Conservation (phyloP, 345 rosid genomes). For the Reutealis trisperma region DNA sequence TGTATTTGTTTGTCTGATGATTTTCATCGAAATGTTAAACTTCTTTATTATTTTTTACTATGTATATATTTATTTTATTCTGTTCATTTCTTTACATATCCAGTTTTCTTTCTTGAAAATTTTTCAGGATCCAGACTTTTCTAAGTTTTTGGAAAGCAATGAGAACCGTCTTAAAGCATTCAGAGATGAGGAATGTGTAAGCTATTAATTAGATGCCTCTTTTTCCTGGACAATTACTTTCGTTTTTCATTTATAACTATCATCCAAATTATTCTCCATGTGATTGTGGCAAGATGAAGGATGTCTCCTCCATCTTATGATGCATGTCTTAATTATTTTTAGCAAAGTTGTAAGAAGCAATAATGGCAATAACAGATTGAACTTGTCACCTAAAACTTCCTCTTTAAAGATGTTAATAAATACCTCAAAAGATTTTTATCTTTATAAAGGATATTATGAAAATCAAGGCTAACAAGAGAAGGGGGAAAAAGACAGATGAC, state of each 20-base stretch:
- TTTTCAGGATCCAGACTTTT: slow-evolving; percentile 58
- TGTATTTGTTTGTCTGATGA: background rate
- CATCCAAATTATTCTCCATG: background rate
- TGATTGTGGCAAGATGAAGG: background rate
- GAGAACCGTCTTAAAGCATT: slow-evolving; percentile 32
- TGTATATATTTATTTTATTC: no score
- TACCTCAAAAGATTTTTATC: background rate
- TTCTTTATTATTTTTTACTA: background rate
- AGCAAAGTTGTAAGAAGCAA: background rate
- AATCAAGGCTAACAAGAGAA: no score
- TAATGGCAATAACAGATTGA: background rate
- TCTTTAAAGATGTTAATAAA: background rate
- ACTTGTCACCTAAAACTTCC: background rate
- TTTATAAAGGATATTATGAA: background rate
- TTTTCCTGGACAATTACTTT: background rate
- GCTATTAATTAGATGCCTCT: slow-evolving; percentile 22
- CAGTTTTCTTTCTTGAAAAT: background rate
- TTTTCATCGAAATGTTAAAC: no score
- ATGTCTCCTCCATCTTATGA: background rate
- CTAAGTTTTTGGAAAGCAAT: slow-evolving; percentile 54
- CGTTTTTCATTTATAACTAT: background rate
- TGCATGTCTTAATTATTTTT: background rate
- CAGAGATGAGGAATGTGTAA: slow-evolving; percentile 55
- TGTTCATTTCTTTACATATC: background rate
- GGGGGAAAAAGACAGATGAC: no score